A percentile compares a stretch with the other conserved stretches of the same genome.
These are phyloP conservation scores for Rutstroemia sp. DNA, from an alignment of 2,329 filamentous ascomycete genomes.

Conservation along the genomic window DNA sequence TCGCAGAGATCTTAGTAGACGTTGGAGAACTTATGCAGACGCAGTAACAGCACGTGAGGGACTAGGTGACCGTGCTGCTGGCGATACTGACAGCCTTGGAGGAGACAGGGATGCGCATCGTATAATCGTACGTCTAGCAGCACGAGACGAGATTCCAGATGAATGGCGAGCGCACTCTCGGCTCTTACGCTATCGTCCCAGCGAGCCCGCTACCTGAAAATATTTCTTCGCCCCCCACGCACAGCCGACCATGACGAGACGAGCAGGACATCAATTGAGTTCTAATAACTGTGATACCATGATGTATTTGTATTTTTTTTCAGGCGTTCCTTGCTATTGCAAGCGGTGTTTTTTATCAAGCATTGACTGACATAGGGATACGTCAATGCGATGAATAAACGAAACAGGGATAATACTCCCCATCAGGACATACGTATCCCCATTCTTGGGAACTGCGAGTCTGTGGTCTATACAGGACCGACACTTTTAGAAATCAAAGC, in stretches of 20 bases:
- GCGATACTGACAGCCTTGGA: conserved; percentile 20
- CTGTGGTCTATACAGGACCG: no score
- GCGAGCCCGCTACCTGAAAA: conserved; percentile 28
- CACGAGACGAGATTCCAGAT: conserved; percentile 69
- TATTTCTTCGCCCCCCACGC: neutral
- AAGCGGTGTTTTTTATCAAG: neutral
- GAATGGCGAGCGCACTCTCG: conserved; percentile 61
- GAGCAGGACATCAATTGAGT: neutral
- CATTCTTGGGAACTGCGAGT: no score
- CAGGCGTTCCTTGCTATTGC: neutral
- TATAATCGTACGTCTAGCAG: conserved; percentile 63
- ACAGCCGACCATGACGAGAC: no score
- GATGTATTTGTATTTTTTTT: conserved; percentile 14
- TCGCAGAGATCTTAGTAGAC: conserved; percentile 4
- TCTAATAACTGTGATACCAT: conserved; percentile 16
- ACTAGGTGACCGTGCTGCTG: conserved; percentile 29
- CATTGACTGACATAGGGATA: neutral
- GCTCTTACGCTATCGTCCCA: conserved; percentile 50
- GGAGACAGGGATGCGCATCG: conserved; percentile 49
- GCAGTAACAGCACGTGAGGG: conserved; percentile 25
- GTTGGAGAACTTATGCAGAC: conserved; percentile 24
- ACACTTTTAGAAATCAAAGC: no score
- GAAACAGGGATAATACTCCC: no score
- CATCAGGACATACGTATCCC: no score
- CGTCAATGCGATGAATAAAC: no score